Evolutionary conservation across 176 grass and related monocot species (phyloP), one percentile per base, ranked within the genome.

Genomic region (Pontederia crassipes): DNA sequence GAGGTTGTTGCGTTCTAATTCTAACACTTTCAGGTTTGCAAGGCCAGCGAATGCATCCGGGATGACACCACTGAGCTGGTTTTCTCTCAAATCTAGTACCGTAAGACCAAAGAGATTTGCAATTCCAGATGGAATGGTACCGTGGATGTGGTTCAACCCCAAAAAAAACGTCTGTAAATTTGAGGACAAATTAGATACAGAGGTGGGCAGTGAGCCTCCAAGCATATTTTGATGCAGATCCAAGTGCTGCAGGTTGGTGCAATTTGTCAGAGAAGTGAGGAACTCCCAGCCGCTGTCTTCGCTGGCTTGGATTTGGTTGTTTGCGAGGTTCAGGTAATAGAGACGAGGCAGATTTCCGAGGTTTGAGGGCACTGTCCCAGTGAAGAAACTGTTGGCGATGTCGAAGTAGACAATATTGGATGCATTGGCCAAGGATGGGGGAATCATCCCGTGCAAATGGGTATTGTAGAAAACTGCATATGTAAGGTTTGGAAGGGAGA

Each of bases 21-120:
- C 15, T 48, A 85, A 16, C 17, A 11, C 15, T 35, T 61, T 12
- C 58, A 85, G 15, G 2, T 59, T 69, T 17, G 2, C 7, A 28
- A 85, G 62, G 4, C 62, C 64, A n/a, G 72, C 68, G 15, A 85
- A 47, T 10, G 72, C 62, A 2, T 24, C 12, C 3, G 82, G 77
- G 8, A 85, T 2, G 17, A n/a, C 52, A 50, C 77, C 82, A 35
- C 1, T 66, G 11, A 85, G 40, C 29, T 53, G 8, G 52, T 85
- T n/a, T n/a, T n/a, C n/a, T 45, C 16, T 32, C 16, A 67, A 10
- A 15, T 14, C 24, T 16, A 74, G 47, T 0, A 1, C 46, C 8
- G 12, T 82, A 27, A 79, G 76, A 58, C 55, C 71, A n/a, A 9
- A 45, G 1, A 75, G 55, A 45, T 71, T 11, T 2, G 7, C 77